A percentile compares a stretch with the other conserved stretches of the same genome.
These are phyloP conservation scores for Phoma sp. DNA, from an alignment of 2,329 filamentous ascomycete species.

Conservation along the genomic window DNA sequence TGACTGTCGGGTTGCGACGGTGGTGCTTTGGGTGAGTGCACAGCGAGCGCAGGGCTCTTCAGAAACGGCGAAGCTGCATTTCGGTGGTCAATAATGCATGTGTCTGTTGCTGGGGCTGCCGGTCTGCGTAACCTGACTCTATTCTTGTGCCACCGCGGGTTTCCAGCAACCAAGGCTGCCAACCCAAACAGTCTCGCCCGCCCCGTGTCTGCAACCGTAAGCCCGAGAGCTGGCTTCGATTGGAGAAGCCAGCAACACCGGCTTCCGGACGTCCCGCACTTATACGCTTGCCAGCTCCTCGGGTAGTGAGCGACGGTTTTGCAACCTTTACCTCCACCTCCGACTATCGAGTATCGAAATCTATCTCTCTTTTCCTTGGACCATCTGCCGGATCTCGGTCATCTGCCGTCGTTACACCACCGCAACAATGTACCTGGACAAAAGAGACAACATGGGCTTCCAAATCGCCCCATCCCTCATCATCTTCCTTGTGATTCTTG, in stretches of 20 bases:
- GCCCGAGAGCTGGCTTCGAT: conserved; percentile 9
- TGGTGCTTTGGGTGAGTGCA: too few relatives aligned
- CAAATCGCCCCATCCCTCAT: conserved; percentile 32
- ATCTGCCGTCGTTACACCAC: conserved; percentile 1
- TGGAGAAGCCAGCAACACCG: not conserved
- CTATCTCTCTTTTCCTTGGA: not conserved
- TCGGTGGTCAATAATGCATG: not conserved
- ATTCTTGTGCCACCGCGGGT: not conserved
- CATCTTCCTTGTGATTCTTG: conserved; percentile 40
- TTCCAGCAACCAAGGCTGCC: not conserved
- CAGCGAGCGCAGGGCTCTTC: not conserved
- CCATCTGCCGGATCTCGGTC: not conserved
- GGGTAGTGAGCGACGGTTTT: not conserved
- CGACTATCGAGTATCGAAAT: not conserved
- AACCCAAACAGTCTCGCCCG: not conserved
- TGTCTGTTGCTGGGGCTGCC: conserved; percentile 1
- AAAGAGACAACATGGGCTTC: conserved; percentile 38
- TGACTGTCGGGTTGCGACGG: not conserved
- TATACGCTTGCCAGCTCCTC: conserved; percentile 4
- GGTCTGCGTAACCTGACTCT: not conserved
- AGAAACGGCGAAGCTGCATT: not conserved
- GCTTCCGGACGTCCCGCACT: conserved; percentile 12
- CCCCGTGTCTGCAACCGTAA: not conserved
- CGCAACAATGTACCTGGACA: conserved; percentile 21
- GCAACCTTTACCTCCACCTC: conserved; percentile 4